Base-by-base conservation (phyloP, 164 flowering plant genomes). In the Nymphaea thermarum region DNA sequence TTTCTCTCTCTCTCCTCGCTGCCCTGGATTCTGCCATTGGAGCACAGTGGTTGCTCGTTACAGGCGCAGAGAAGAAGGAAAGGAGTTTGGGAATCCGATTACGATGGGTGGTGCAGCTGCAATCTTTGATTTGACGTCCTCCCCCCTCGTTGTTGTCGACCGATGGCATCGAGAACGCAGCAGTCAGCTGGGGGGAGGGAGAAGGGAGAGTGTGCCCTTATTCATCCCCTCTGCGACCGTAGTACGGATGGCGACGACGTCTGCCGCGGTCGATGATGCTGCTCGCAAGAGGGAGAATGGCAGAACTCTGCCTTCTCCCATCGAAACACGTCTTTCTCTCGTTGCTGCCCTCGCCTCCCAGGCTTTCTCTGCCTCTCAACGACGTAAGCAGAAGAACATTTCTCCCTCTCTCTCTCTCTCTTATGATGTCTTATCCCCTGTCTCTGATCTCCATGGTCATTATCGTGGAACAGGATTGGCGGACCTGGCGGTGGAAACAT, bases 261-360 rank as follows among this genome's bases (percentile, higher is more conserved):
- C 10, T 8, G 1, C 12, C 12, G 60, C 15, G 1, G 15, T 55
- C 15, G 10, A 55, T 8, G 15, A 55, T 15, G 12, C 15, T 55
- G 60, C 60, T 55, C 15, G 12, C 60, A 55, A 55, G 60, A 1
- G 36, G 36, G 36, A 55, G 15, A 25, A 25, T 25, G 72, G 65
- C 15, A 60, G 69, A 80, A 60, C 67, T 82, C 51, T 3, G 14
- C 69, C 61, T 62, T 85, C 96, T 2, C 82, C 84, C 3, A 60
- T 71, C 18, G 92, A 87, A 73, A 80, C 91, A 73, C 84, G 97
- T 14, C 4, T 89, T 41, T 84, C 98, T 68, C 96, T 91, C 68
- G 81, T 92, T 65, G 57, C 78, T 12, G 98, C 94, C 43, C 80
- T 92, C 18, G 94, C 88, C 63, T 76, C 93, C 36, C 96, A 92